These are phyloP conservation scores for Warburgia ugandensis DNA, from an alignment of 164 flowering plant species.

Conservation along the genomic window DNA sequence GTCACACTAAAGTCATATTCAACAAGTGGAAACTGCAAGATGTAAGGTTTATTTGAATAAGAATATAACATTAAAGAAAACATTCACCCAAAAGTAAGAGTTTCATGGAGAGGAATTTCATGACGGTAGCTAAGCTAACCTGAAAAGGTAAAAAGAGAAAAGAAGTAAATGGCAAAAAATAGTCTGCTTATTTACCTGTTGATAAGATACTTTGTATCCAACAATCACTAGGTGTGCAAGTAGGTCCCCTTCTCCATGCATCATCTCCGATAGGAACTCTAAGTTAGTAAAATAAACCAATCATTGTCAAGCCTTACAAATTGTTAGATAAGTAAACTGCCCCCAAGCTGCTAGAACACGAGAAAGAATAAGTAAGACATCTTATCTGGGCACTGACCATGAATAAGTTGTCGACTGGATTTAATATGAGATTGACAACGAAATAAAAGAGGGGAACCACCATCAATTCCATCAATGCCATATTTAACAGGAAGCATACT, in stretches of 20 bases:
- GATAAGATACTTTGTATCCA: constrained; percentile 74
- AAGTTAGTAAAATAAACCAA: constrained; percentile 5
- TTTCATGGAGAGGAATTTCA: no score
- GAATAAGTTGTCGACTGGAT: constrained; percentile 71
- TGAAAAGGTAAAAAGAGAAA: background rate
- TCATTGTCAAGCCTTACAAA: background rate
- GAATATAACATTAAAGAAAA: no score
- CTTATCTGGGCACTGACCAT: constrained; percentile 37
- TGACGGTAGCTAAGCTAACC: background rate
- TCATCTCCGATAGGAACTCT: constrained; percentile 81
- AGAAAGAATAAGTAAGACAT: background rate
- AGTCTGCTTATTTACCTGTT: constrained; percentile 50
- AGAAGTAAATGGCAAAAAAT: background rate
- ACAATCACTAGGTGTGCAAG: constrained; percentile 72
- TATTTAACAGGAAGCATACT: constrained; percentile 65
- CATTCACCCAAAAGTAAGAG: background rate
- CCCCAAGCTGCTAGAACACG: background rate
- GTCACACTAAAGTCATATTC: constrained; percentile 69
- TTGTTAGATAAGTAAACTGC: no score
- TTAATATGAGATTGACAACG: constrained; percentile 39
- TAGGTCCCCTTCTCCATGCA: constrained; percentile 98
- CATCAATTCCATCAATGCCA: constrained; percentile 97
- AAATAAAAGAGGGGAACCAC: constrained; percentile 91
- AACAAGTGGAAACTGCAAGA: constrained; percentile 56
- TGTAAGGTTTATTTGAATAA: background rate